A percentile compares a stretch with the other conserved stretches of the same genome.
phyloP scores from a whole-genome alignment of 371 early-diverging fungal species.

The Circinella umbellata region DNA sequence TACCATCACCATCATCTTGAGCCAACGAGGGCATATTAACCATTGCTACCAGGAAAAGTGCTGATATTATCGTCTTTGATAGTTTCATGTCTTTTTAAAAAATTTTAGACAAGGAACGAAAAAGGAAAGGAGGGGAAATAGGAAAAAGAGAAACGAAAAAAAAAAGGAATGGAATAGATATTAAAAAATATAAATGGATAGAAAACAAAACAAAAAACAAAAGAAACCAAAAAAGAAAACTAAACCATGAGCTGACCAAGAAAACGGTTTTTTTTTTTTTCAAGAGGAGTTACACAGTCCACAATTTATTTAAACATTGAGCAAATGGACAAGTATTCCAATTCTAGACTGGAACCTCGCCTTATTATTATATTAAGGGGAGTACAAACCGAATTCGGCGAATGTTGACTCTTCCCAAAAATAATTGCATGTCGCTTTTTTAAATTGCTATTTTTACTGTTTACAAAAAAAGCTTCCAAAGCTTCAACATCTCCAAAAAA shows the following conservation, averaged over 20 bases:
- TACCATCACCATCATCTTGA: background rate
- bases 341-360: slow-evolving; percentile 3
- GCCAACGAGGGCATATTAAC: background rate
- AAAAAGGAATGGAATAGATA: background rate
- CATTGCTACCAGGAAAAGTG: slow-evolving; percentile 1
- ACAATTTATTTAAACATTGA: background rate
- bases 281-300: slow-evolving; percentile 7
- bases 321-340: background rate
- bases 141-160: background rate
- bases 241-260: slow-evolving; percentile 1
- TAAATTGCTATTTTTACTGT: slow-evolving; percentile 1
- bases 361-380: background rate
- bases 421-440: background rate
- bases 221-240: background rate
- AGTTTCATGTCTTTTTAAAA: background rate
- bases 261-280: slow-evolving; percentile 3
- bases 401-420: slow-evolving; percentile 5
- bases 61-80: background rate
- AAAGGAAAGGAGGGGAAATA: background rate
- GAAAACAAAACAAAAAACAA: background rate
- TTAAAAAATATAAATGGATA: background rate
- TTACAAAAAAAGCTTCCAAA: background rate
- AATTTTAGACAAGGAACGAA: background rate
- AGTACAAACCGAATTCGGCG: slow-evolving; percentile 7
- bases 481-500: background rate